Evolutionary conservation across 1,284 basidiomycete genomes (phyloP), one percentile per base, ranked within the genome.

Genomic region (Naganishia liquefaciens): DNA sequence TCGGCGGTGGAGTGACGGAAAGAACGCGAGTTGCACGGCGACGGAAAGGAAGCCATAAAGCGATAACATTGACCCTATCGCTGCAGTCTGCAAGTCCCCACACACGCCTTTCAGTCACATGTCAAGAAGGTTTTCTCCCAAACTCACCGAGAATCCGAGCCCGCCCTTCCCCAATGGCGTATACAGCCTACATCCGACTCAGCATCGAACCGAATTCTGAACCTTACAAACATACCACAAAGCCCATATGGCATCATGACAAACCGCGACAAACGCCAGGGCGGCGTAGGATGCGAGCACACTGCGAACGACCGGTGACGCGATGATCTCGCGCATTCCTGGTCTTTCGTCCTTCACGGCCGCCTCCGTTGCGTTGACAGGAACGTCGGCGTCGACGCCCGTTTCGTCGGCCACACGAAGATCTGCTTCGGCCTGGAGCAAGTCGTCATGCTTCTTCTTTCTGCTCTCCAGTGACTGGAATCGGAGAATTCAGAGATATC

Each of bases 21-120:
- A 63, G 40, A 63, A 40, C 4, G 30, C 30, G 10, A 63, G 37
- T 39, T 49, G 62, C 10, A 53, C 37, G 11, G 52, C 27, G 52
- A 63, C 62, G 50, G 50, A 54, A 9, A 63, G 62, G 13, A 54
- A 51, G 28, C 62, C 62, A 51, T 63, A 63, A 3, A 63, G 51
- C 6, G 50, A 53, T 43, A 63, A 25, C 27, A 52, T 46, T 17
- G 62, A 44, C 13, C 62, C 62, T 19, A 63, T 63, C 13, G 39
- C 42, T 17, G 51, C n/a, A 15, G 62, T 53, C 62, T 63, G 40
- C 6, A 11, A 33, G 21, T 17, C 17, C 30, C n/a, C n/a, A n/a
- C 43, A 28, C 27, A 5, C 13, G 42, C 11, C 11, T 47, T 47
- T 47, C 5, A 47, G 23, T 37, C 46, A 21, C 11, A 23, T 21